Evolutionary conservation across 495 filamentous ascomycete species (phyloP).

Genomic region (Amorphotheca resinae): DNA sequence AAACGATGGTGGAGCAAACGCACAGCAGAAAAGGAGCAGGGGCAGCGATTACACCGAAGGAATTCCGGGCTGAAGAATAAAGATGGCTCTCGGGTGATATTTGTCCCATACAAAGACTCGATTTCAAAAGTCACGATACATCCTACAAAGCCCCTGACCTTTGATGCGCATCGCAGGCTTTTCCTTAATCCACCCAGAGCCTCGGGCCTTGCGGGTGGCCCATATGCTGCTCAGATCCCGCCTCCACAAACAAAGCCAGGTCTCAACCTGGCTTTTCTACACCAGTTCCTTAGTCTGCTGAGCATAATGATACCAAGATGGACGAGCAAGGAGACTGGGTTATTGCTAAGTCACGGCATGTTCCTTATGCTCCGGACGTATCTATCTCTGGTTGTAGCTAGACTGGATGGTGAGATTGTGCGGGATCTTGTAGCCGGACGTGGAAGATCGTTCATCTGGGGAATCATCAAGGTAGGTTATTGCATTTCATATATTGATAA

Average conservation of each 20-base stretch:
- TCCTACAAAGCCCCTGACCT: conserved; percentile 86
- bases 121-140: conserved; percentile 87
- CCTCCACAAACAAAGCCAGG: conserved; percentile 86
- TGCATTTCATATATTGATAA: not conserved
- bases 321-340: conserved; percentile 85
- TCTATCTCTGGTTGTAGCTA: conserved; percentile 81
- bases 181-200: conserved; percentile 84
- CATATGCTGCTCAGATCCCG: conserved; percentile 49
- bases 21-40: conserved; percentile 65
- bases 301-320: conserved; percentile 96
- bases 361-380: conserved; percentile 90
- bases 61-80: conserved; percentile 89
- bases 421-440: conserved; percentile 91
- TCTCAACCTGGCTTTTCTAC: conserved; percentile 92
- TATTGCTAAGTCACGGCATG: conserved; percentile 74
- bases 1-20: conserved; percentile 58
- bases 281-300: conserved; percentile 88
- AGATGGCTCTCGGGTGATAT: conserved; percentile 88
- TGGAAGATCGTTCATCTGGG: conserved; percentile 76
- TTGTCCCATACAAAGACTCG: conserved; percentile 77
- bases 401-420: conserved; percentile 92
- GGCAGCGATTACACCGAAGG: conserved; percentile 63
- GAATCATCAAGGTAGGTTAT: conserved; percentile 57
- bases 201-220: conserved; percentile 57
- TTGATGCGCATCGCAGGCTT: conserved; percentile 87